A percentile compares a stretch with the other conserved stretches of the same genome.
Evolutionary conservation across 495 filamentous ascomycete genomes (phyloP).

Genomic region (Cudoniella acicularis): DNA sequence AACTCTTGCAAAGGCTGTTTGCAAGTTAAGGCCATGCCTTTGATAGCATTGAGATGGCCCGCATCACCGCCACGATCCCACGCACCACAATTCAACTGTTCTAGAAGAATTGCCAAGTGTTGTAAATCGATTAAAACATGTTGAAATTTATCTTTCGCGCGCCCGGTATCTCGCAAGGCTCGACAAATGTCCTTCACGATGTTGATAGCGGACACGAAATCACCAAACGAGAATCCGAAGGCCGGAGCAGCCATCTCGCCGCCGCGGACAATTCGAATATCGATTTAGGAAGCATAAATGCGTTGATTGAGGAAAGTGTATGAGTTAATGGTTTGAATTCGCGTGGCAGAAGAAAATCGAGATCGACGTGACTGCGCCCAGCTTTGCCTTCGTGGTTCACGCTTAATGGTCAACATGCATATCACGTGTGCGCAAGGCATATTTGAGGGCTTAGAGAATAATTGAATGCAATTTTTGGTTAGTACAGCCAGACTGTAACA

Average conservation of each 20-base stretch:
- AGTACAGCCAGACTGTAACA: too few relatives aligned
- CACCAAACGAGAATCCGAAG: slow-evolving; percentile 47
- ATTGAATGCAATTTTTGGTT: too few relatives aligned
- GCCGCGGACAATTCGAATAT: too few relatives aligned
- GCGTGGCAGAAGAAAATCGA: too few relatives aligned
- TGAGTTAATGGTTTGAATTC: too few relatives aligned
- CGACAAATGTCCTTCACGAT: slow-evolving; percentile 25
- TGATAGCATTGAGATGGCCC: slow-evolving; percentile 29
- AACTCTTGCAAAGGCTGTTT: slow-evolving; percentile 27
- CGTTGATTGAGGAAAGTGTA: too few relatives aligned
- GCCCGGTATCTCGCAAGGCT: slow-evolving; percentile 27
- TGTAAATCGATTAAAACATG: slow-evolving; percentile 28
- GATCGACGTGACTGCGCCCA: too few relatives aligned
- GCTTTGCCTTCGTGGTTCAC: too few relatives aligned
- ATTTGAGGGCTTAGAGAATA: too few relatives aligned
- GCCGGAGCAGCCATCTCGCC: slow-evolving; percentile 35
- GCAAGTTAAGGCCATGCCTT: slow-evolving; percentile 30
- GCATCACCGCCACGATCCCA: slow-evolving; percentile 27
- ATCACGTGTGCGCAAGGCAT: too few relatives aligned
- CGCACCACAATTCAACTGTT: slow-evolving; percentile 19
- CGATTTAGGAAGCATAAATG: too few relatives aligned
- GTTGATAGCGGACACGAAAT: slow-evolving; percentile 31
- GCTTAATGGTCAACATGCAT: too few relatives aligned
- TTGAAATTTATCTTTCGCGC: slow-evolving; percentile 29
- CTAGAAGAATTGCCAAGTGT: slow-evolving; percentile 25